Conservation (phyloP, 805 yeast genomes). For the Lachancea thermotolerans region DNA sequence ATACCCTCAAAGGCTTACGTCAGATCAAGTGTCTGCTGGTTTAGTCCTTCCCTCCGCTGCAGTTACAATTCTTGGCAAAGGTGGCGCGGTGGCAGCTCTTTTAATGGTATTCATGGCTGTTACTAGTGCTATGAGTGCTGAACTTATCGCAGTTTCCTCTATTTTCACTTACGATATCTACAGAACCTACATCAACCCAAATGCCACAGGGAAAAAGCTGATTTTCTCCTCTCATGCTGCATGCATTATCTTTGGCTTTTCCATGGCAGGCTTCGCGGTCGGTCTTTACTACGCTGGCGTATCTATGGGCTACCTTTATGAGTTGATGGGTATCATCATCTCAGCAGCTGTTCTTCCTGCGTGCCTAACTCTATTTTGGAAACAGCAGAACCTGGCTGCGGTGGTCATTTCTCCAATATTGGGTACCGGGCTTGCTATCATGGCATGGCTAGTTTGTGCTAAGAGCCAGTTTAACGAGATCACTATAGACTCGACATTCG, state of each 20-base stretch:
- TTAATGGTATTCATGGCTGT: constrained; percentile 85
- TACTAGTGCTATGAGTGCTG: constrained; percentile 89
- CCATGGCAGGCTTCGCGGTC: constrained; percentile 77
- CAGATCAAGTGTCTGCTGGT: constrained; percentile 75
- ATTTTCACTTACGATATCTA: constrained; percentile 81
- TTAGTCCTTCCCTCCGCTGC: constrained; percentile 65
- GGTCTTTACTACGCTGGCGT: constrained; percentile 78
- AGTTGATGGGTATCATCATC: constrained; percentile 83
- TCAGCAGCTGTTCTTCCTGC: constrained; percentile 82
- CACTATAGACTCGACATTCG: constrained; percentile 56
- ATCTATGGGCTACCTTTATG: constrained; percentile 81
- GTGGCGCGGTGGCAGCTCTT: constrained; percentile 82
- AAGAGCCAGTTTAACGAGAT: constrained; percentile 38
- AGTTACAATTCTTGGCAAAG: constrained; percentile 73
- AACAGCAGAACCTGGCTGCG: constrained; percentile 58
- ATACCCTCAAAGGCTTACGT: constrained; percentile 58
- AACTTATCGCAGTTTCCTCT: constrained; percentile 81
- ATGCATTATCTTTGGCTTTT: constrained; percentile 52
- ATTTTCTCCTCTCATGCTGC: constrained; percentile 62
- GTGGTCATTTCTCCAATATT: constrained; percentile 71
- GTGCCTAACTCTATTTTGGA: constrained; percentile 57
- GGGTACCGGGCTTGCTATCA: constrained; percentile 67
- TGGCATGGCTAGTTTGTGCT: constrained; percentile 56
- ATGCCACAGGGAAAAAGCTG: constrained; percentile 66
- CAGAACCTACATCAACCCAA: constrained; percentile 72